Base-by-base conservation (phyloP, 148 eudicot species). In the Hydrangea macrophylla region DNA sequence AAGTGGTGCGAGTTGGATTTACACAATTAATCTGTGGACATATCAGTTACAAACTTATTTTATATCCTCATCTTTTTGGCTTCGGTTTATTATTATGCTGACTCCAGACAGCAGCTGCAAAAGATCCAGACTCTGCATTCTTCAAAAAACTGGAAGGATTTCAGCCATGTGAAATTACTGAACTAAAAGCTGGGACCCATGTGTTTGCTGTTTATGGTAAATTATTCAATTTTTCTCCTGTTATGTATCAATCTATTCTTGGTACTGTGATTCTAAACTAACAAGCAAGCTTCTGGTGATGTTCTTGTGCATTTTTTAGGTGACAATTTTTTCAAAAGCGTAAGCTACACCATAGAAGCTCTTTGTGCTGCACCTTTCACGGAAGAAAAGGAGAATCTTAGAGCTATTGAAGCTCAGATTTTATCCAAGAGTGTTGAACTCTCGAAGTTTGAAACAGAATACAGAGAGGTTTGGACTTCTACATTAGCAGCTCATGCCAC, bases 201-300 rank as follows among this genome's bases (percentile, higher is more conserved):
- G 81, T 84, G 22, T 94, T 94, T 83, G 98, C 97, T 48, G 88
- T 94, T 80, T 94, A 94, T 78, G 98, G 98, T 85, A 66, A 57
- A 28, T 74, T 64, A 20, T 72, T 48, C 51, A 18, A 25, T 48
- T 18, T 64, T 15, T 50, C 37, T 48, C 15, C 15, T 56, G 33
- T 68, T 48, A 25, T 62, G 55, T 22, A 7, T 58, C 53, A 64
- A 69, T 56, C 23, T 32, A 45, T 64, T 48, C 57, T 25, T 65
- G 39, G 9, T 68, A 7, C 17, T 36, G 53, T 10, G 33, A 9
- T 7, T 5, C 6, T 23, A 36, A 20, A 36, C 18, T 42, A 39
- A 36, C 31, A 24, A 44, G 35, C 61, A 7, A n/a, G 10, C 22
- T 25, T 54, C 30, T 63, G 55, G 36, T 58, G 26, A 64, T 65